Evolutionary conservation across 495 filamentous ascomycete species (phyloP), one percentile per base, ranked within the genome.

Genomic region (Penicillium mononematosum): DNA sequence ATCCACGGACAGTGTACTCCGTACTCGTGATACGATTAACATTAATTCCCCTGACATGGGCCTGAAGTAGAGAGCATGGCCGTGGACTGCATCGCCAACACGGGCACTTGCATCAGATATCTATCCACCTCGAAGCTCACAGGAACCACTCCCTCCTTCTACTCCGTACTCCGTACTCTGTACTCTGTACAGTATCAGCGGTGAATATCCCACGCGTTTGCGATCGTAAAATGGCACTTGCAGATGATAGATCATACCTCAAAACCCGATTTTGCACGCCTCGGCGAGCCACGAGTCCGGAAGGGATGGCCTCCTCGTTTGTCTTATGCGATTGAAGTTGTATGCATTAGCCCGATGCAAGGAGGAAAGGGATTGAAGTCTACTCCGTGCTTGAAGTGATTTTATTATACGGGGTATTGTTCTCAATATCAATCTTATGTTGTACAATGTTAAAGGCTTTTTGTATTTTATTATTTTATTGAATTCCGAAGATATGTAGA

Each of bases 231-330:
- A 17, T 39, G n/a, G 6, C 16, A 39, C 36, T 39, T 17, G 36
- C 24, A 45, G 44, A 27, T 45, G 44, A 45, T 45, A 24, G 22
- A 45, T 45, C 44, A 45, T 6, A 8, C 8, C 22, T 27, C 2
- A n/a, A 39, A 17, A 0, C 36, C 16, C 16, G 44, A 27, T 12
- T 45, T 25, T 5, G 44, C 43, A 45, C 20, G 43, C 14, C 44
- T 45, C 22, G 12, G n/a, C 22, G 44, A 27, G 44, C 44, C 44
- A 45, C 44, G 44, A 45, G 44, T 45, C 22, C 22, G 11, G 36
- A 17, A 45, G 43, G 22, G 8, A 25, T 25, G 24, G 43, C 24
- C 14, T 45, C 22, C 44, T 45, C 22, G 44, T 45, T 25, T 45
- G 44, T 39, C 19, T 45, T 3, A 10, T 45, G 9, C 12, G n/a